Evolutionary conservation across 2,329 filamentous ascomycete species (phyloP), one percentile per base, ranked within the genome.

Genomic region (Penicillium glabrum): DNA sequence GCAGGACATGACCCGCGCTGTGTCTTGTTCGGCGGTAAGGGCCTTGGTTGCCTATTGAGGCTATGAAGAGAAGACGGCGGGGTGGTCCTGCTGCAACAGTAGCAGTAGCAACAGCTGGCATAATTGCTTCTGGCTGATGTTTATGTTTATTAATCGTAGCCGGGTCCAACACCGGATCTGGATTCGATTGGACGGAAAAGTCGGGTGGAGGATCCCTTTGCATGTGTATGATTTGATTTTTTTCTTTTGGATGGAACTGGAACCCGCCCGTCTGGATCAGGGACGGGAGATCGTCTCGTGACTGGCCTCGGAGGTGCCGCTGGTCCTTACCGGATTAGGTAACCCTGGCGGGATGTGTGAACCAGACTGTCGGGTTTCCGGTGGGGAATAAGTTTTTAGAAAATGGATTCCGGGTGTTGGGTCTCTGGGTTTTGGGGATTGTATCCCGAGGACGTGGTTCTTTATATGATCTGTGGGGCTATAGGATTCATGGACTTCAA

Each of bases 21-120:
- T 98, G 95, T 8, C 93, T 86, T 21, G 90, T 96, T 61, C 88
- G 82, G 62, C 85, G 83, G 74, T 93, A 93, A 23, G 76, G 72
- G 7, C 83, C 80, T 7, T 90, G 91, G 67, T 98, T 98, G 64
- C 95, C 95, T 61, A 99, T 83, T 60, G 91, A 95, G 77, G 92
- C 84, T 67, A 98, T 82, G 55, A 98, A 85, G 65, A 96, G 85
- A 39, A 69, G 67, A 44, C 70, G 71, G 13, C 45, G 55, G 21
- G 56, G 62, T 46, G 61, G 41, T 39, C 54, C 33, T 5, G 47
- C 14, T 31, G 33, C 24, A 45, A 23, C 13, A n/a, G 39, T 41
- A n/a, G 33, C 35, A 19, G 35, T 16, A 9, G 35, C n/a, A 39
- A 39, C n/a, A 39, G 35, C 16, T 4, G 35, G 35, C 35, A 39